These are phyloP conservation scores for Neonectria hederae DNA, from an alignment of 2,329 filamentous ascomycete species.

Conservation along the genomic window DNA sequence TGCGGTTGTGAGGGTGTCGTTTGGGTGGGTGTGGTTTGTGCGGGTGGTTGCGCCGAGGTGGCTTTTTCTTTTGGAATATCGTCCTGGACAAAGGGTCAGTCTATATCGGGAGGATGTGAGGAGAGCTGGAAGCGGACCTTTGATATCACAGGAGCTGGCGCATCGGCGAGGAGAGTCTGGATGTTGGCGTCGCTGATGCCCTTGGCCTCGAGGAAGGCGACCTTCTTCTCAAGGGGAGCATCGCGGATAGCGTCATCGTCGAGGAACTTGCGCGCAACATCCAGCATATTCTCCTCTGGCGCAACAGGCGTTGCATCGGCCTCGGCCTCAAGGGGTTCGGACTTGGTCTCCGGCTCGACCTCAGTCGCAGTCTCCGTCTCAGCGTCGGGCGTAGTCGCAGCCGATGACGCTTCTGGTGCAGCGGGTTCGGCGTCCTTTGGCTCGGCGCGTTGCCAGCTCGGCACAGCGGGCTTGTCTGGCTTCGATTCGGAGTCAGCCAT, in stretches of 20 bases:
- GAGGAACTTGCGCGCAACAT: constrained; percentile 80
- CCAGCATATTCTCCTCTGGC: constrained; percentile 48
- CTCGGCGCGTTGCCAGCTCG: constrained; percentile 45
- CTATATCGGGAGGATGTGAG: background rate
- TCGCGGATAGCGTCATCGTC: constrained; percentile 76
- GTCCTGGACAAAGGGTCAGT: constrained; percentile 12
- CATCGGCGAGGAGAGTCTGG: constrained; percentile 65
- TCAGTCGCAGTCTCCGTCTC: constrained; percentile 7
- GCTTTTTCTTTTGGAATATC: constrained; percentile 23
- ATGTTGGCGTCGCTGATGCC: constrained; percentile 75
- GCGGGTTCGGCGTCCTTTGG: constrained; percentile 29
- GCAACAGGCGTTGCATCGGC: background rate
- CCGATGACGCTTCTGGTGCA: constrained; percentile 29
- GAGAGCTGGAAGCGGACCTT: constrained; percentile 26
- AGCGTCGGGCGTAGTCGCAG: constrained; percentile 13
- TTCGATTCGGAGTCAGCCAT: constrained; percentile 49
- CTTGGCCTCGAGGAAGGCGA: constrained; percentile 80
- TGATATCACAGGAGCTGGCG: constrained; percentile 22
- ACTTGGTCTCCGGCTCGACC: background rate
- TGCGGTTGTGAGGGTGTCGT: constrained; percentile 35
- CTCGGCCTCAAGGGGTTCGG: constrained; percentile 10
- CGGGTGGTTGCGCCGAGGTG: constrained; percentile 11
- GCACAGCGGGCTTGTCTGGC: constrained; percentile 38
- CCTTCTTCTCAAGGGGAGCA: constrained; percentile 76
- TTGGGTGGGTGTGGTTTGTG: constrained; percentile 24